Base-by-base conservation (phyloP, 768 basidiomycete genomes). In the Asterophora lycoperdoides region DNA sequence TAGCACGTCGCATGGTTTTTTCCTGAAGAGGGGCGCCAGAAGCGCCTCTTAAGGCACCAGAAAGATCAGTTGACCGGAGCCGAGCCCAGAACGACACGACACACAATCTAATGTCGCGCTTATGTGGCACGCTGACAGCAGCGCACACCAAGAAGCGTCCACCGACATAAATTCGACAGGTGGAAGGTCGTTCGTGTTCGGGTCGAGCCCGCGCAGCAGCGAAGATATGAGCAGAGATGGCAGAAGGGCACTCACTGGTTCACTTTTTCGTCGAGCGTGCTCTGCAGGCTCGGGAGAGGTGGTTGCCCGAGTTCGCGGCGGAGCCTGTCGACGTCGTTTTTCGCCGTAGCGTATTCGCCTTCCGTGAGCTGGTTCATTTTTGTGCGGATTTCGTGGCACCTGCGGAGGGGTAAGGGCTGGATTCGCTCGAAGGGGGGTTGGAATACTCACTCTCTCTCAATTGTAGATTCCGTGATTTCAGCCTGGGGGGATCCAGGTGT, bases 231-330 rank as follows among this genome's bases (percentile, higher is more conserved):
- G 23, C 6, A 23, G 23, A 23, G 23, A 23, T 23, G 23, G 23
- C 39, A 41, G 28, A 36, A 26, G 43, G 44, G 10, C 13, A 74
- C 73, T 58, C 51, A 79, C 75, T 74, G 72, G 10, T 71, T 64
- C 8, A 68, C 77, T 70, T 76, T 87, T 58, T 90, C 89, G 39
- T 92, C 89, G 32, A 92, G 65, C 26, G 81, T 87, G 28, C 71
- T 69, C 56, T 91, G 87, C 38, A 92, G 57, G 57, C 76, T 83
- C 2, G 87, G 88, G 10, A 90, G 65, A 2, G 89, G 81, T 1
- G 79, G 68, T 56, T 91, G 84, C 1, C 88, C 89, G 6, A 92
- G 79, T 60, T 92, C 89, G 44, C 73, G 71, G 34, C 89, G 79
- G 38, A 92, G 70, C 44, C 77, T 69, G 60, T 92, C 89, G 40